A percentile compares a stretch with the other conserved stretches of the same genome.
phyloP scores from a whole-genome alignment of 2,329 filamentous ascomycete species.

The Hypocreales sp. region DNA sequence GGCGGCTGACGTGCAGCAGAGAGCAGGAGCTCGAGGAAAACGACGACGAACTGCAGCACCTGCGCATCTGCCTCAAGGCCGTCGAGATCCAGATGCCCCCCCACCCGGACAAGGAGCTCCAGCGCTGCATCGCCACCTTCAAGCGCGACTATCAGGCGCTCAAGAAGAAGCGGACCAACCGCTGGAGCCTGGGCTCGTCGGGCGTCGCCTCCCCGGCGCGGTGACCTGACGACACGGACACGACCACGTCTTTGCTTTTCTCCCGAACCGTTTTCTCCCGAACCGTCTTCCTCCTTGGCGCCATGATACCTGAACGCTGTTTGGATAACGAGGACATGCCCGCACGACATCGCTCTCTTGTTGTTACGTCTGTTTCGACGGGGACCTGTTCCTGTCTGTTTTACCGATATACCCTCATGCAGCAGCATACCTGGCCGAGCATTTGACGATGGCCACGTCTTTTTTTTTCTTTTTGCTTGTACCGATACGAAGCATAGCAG shows the following conservation, averaged over 20 bases:
- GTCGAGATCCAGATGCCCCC: conserved; percentile 43
- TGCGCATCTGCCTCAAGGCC: conserved; percentile 45
- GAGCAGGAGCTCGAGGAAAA: conserved; percentile 39
- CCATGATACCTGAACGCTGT: neutral
- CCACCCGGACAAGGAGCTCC: conserved; percentile 38
- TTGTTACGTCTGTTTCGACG: no score
- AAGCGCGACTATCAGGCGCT: conserved; percentile 40
- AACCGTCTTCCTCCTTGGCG: no score
- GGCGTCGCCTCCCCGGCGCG: conserved; percentile 9
- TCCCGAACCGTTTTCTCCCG: neutral
- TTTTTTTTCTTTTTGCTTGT: no score
- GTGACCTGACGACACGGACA: conserved; percentile 1
- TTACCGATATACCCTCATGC: no score
- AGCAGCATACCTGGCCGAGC: no score
- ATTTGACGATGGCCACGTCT: no score
- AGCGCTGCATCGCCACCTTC: conserved; percentile 43
- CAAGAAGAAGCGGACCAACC: conserved; percentile 26
- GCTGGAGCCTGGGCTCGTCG: conserved; percentile 13
- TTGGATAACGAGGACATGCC: neutral
- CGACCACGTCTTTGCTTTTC: neutral
- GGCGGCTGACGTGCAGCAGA: no score
- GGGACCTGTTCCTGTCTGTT: no score
- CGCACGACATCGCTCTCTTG: no score
- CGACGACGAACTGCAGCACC: conserved; percentile 44
- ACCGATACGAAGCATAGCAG: no score